A percentile compares a stretch with the other conserved stretches of the same genome.
Conservation (phyloP, 169 alveolate species). For the Plasmodium vivax region DNA sequence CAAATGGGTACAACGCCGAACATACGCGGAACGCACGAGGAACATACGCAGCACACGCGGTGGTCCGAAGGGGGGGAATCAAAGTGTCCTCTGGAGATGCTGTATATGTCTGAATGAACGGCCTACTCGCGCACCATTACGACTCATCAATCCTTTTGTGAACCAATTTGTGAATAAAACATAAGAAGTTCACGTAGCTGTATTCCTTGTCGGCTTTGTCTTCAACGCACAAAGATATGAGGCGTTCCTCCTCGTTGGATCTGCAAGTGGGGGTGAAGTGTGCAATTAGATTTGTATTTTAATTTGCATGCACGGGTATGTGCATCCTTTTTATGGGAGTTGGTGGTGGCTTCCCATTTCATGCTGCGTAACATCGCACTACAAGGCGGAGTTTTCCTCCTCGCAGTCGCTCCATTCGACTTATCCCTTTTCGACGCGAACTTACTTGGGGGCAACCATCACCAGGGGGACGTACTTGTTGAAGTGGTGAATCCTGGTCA, state of each 20-base stretch:
- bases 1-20: not conserved
- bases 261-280: not conserved
- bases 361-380: not conserved
- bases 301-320: not conserved
- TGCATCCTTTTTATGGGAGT: not conserved
- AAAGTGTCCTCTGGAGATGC: not conserved
- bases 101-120: not conserved
- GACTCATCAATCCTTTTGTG: constrained; percentile 72
- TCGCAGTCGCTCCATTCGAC: not conserved
- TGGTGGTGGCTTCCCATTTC: not conserved
- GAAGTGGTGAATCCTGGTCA: constrained; percentile 51
- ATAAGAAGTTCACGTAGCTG: constrained; percentile 68
- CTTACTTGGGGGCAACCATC: constrained; percentile 68
- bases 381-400: not conserved
- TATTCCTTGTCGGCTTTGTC: constrained; percentile 73
- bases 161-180: constrained; percentile 72
- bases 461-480: constrained; percentile 59
- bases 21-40: not conserved
- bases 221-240: constrained; percentile 61
- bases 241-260: not conserved
- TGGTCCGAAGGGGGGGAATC: constrained; percentile 1
- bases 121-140: not conserved
- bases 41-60: not conserved
- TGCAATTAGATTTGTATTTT: not conserved
- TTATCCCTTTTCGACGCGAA: not conserved